Base-by-base conservation (phyloP, 345 rosid genomes). In the Viola odorata region DNA sequence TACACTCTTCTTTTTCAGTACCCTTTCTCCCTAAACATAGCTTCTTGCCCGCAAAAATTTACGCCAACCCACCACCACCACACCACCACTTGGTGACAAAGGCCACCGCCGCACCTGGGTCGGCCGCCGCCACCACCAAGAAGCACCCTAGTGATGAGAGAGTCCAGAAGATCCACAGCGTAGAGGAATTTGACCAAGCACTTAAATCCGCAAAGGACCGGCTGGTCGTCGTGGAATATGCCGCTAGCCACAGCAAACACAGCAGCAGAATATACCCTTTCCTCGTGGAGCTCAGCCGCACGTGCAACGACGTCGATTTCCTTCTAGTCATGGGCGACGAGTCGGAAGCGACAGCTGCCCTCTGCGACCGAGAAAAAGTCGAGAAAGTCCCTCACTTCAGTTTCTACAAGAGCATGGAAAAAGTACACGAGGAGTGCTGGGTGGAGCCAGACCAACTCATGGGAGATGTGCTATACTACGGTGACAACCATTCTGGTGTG, bases 391-490 rank as follows among this genome's bases (percentile, higher is more conserved):
- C 96, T 0, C 96, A 89, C 80, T 92, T 92, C 61, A 85, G 82
- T 75, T 92, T 92, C 78, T 89, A 89, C 80, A 87, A 92, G 66
- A 75, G 75, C 80, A 79, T 78, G 90, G 96, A 89, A 67, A 85
- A 84, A 68, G 81, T 92, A 45, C 98, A 92, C 65, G 98, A 92
- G 58, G 98, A 92, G 70, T 96, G 87, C 70, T 96, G 76, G 3
- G 85, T 92, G 23, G 96, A 84, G 0, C 98, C 96, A 1, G 98
- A 92, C 64, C 83, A 50, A 73, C 75, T 89, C 4, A 64, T 80
- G 70, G 96, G 98, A 12, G 96, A 89, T 60, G 98, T 92, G 65
- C 53, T 92, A n/a, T 92, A 89, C 80, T 92, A 92, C 75, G 96
- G 98, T 0, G 98, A 92, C 63, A 87, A 55, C 65, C 98, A 92